Conservation (phyloP, 495 filamentous ascomycete species). For the Xylaria intraflava region DNA sequence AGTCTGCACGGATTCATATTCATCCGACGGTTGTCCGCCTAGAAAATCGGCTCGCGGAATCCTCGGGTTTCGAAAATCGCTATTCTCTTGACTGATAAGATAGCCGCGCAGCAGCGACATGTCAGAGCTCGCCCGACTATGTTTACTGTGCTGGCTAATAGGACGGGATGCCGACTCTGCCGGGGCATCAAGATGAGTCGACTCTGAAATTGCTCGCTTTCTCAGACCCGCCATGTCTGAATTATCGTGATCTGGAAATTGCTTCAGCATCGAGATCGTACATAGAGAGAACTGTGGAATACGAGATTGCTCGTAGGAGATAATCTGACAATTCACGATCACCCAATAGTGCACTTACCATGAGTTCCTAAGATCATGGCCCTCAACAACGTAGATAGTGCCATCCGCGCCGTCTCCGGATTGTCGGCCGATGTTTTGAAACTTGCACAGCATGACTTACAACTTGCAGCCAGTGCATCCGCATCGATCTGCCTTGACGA, state of each 20-base stretch:
- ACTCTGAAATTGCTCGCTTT: conserved; percentile 40
- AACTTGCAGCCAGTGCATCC: conserved; percentile 50
- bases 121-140: conserved; percentile 61
- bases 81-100: conserved; percentile 21
- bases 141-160: conserved; percentile 47
- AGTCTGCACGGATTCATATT: conserved; percentile 32
- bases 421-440: conserved; percentile 64
- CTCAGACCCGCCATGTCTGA: conserved; percentile 18
- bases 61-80: conserved; percentile 21
- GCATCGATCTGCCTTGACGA: conserved; percentile 54
- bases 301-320: background rate
- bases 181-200: conserved; percentile 46
- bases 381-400: conserved; percentile 67
- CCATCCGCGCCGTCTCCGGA: conserved; percentile 69
- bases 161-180: conserved; percentile 40
- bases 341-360: conserved; percentile 47
- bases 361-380: conserved; percentile 56
- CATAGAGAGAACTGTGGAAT: background rate
- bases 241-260: conserved; percentile 17
- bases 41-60: conserved; percentile 24
- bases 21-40: conserved; percentile 29
- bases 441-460: conserved; percentile 57
- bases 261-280: background rate
- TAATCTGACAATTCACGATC: background rate
- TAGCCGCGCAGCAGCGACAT: conserved; percentile 46